Base-by-base conservation (phyloP, 2,329 filamentous ascomycete species). In the Ascochyta pisi region DNA sequence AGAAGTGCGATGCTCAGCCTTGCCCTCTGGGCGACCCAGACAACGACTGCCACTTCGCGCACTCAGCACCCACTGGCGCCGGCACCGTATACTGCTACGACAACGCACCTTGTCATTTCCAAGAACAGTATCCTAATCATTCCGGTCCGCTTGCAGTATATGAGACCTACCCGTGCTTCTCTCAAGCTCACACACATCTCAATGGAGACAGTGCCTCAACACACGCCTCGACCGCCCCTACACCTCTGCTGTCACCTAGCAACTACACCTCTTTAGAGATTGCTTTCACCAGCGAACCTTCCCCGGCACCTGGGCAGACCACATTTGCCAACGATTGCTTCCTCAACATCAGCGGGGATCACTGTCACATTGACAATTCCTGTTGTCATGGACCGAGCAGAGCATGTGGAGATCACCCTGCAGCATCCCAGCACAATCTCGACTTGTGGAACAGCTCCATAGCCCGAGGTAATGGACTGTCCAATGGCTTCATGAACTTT, bases 21-120 rank as follows among this genome's bases (percentile, higher is more conserved):
- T 76, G 72, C 46, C 68, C 70, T 6, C 44, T 74, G 45, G 69
- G 67, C 31, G 67, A 74, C 41, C 66, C 59, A 3, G 47, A 61
- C 41, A 69, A 65, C 50, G 68, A 71, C 48, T 76, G 73, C 45
- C 69, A 75, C 51, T 57, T 68, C 19, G 66, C 66, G 7, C 72
- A 75, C 48, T 64, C 71, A n/a, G 66, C 65, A 4, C 68, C 70
- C 31, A 68, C 67, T 15, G 46, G 61, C 6, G 57, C 67, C 31
- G 69, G 71, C 24, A 73, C 71, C n/a, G 64, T 73, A 31, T 71
- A 65, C 66, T 75, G 71, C 62, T 73, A 69, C 60, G 71, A 73
- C 48, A 64, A 68, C 49, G 64, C 67, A 12, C 64, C 68, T 40
- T 74, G 70, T 62, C 72, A 73, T 53, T 73, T 74, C 26, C 71